These are phyloP conservation scores for Epichloe sibirici DNA, from an alignment of 2,329 filamentous ascomycete species.

Conservation along the genomic window DNA sequence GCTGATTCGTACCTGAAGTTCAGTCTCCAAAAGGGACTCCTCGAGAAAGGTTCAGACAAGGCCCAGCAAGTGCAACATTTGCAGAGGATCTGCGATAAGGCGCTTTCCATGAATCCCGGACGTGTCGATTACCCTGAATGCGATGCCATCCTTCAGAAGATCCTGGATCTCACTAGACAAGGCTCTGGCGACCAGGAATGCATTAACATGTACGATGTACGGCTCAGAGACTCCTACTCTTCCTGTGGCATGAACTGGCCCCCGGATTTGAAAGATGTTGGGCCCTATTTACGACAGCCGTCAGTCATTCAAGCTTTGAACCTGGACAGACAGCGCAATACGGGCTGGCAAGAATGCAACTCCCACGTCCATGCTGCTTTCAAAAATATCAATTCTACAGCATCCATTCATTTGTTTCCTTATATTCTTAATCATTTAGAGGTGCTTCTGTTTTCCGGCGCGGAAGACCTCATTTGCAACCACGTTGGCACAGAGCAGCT, in stretches of 20 bases:
- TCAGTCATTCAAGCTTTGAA: conserved; percentile 75
- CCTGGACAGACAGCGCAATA: conserved; percentile 66
- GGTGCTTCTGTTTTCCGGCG: conserved; percentile 81
- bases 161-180: conserved; percentile 54
- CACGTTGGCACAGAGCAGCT: conserved; percentile 86
- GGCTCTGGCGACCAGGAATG: conserved; percentile 48
- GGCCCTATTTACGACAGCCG: conserved; percentile 70
- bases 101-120: conserved; percentile 33
- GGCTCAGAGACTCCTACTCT: conserved; percentile 65
- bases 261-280: conserved; percentile 65
- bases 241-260: conserved; percentile 98
- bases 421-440: conserved; percentile 65
- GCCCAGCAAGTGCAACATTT: conserved; percentile 56
- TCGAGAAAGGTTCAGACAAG: conserved; percentile 52
- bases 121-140: conserved; percentile 59
- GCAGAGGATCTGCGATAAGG: conserved; percentile 55
- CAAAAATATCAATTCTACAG: conserved; percentile 54
- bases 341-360: conserved; percentile 86
- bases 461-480: conserved; percentile 93
- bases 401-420: conserved; percentile 64
- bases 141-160: conserved; percentile 61
- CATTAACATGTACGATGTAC: conserved; percentile 94
- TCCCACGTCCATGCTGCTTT: conserved; percentile 67
- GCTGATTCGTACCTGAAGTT: conserved; percentile 79
- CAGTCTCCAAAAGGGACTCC: conserved; percentile 62